phyloP scores from a whole-genome alignment of 306 rosid genomes.

The Arachis stenosperma region DNA sequence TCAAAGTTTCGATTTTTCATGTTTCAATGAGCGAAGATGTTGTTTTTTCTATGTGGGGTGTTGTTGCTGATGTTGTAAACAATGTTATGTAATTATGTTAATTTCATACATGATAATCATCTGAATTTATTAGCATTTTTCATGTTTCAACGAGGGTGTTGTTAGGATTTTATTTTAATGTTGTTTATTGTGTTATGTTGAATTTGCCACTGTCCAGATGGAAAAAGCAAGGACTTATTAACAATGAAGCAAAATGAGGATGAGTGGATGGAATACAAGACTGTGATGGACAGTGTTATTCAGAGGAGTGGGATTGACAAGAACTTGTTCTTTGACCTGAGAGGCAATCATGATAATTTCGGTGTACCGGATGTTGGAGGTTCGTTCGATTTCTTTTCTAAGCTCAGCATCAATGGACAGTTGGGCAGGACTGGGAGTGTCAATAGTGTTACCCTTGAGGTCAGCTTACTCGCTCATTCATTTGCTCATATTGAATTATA shows the following conservation, averaged over 20 bases:
- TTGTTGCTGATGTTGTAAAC: not conserved
- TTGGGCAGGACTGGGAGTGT: slow-evolving; percentile 63
- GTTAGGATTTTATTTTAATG: not conserved
- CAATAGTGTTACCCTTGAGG: slow-evolving; percentile 85
- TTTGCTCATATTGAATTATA: slow-evolving; percentile 21
- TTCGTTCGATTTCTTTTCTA: slow-evolving; percentile 80
- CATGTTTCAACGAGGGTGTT: not conserved
- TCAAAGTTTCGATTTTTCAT: not conserved
- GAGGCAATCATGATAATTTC: slow-evolving; percentile 92
- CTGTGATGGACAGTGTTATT: slow-evolving; percentile 66
- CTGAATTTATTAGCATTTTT: not conserved
- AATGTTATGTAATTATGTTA: not conserved
- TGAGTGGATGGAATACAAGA: slow-evolving; percentile 84
- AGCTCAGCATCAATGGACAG: slow-evolving; percentile 79
- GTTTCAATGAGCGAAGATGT: not conserved
- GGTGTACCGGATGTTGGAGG: slow-evolving; percentile 79
- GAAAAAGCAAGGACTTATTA: slow-evolving; percentile 84
- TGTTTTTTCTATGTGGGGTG: not conserved
- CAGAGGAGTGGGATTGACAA: slow-evolving; percentile 68
- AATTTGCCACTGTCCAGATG: slow-evolving; percentile 54
- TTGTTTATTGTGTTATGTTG: not conserved
- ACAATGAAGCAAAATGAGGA: slow-evolving; percentile 89
- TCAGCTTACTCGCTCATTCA: slow-evolving; percentile 31
- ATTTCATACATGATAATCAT: not conserved
- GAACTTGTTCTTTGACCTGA: slow-evolving; percentile 72